A percentile compares a stretch with the other conserved stretches of the same genome.
Conservation (phyloP, 148 eudicot genomes). For the Fallopia convolvulus region DNA sequence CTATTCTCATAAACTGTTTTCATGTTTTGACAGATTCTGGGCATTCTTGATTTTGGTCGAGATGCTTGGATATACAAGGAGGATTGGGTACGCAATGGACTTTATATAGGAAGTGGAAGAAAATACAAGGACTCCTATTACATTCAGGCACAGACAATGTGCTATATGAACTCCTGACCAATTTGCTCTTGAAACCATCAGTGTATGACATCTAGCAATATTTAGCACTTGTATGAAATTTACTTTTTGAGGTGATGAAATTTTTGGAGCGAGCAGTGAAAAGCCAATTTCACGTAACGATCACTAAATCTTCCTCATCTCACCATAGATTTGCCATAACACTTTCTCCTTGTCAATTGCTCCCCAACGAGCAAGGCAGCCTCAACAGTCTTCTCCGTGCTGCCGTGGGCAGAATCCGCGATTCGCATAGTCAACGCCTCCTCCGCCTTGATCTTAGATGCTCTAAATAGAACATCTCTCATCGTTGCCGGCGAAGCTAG, state of each 20-base stretch:
- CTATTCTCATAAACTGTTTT: background rate
- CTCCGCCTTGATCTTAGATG: constrained; percentile 29
- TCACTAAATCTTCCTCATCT: constrained; percentile 28
- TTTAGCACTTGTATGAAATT: background rate
- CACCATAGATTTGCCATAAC: constrained; percentile 35
- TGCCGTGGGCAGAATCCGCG: constrained; percentile 18
- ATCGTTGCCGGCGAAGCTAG: constrained; percentile 23
- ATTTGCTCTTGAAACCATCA: background rate
- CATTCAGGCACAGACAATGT: constrained; percentile 74
- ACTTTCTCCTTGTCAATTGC: constrained; percentile 21
- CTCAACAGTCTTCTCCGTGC: constrained; percentile 17
- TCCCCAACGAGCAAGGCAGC: constrained; percentile 20
- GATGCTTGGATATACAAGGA: constrained; percentile 96
- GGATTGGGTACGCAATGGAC: constrained; percentile 66
- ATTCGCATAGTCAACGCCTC: constrained; percentile 24
- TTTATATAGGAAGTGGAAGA: constrained; percentile 50
- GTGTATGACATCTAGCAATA: background rate
- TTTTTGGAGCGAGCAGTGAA: background rate
- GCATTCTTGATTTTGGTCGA: constrained; percentile 63
- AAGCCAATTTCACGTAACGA: background rate
- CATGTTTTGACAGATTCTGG: constrained; percentile 49
- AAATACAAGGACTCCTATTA: constrained; percentile 62
- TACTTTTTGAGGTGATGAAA: background rate
- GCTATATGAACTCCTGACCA: constrained; percentile 64
- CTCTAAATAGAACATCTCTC: constrained; percentile 29